A percentile compares a stretch with the other conserved stretches of the same genome.
Conservation (phyloP, 2,329 filamentous ascomycete genomes). For the Pseudogymnoascus sp. region DNA sequence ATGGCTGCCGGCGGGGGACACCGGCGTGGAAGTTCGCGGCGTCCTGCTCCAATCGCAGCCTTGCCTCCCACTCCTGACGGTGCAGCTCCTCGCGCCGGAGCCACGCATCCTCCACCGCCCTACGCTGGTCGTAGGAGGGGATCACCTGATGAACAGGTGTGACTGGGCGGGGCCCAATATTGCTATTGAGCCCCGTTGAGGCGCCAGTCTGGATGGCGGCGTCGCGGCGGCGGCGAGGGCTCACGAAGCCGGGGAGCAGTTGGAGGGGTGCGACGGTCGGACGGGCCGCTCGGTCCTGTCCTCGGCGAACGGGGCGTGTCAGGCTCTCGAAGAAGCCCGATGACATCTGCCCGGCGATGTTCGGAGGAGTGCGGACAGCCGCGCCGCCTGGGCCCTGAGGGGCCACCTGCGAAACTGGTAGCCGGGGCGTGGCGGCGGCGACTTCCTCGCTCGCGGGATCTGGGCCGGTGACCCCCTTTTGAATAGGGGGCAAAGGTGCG, state of each 20-base stretch:
- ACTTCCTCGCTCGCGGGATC: background rate
- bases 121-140: background rate
- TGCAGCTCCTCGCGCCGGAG: background rate
- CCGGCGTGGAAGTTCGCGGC: background rate
- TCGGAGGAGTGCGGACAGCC: background rate
- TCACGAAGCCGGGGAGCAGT: background rate
- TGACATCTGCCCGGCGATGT: background rate
- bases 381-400: background rate
- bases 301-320: background rate
- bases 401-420: background rate
- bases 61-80: background rate
- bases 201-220: background rate
- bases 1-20: background rate
- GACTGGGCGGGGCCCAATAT: background rate
- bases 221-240: background rate
- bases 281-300: background rate
- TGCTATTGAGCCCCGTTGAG: background rate
- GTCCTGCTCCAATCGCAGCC: background rate
- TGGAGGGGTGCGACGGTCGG: background rate
- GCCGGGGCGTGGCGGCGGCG: background rate
- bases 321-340: background rate
- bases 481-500: conserved; percentile 4
- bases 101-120: background rate
- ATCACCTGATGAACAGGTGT: background rate
- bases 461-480: background rate